Evolutionary conservation across 495 filamentous ascomycete species (phyloP).

Genomic region (Immersiella caudata): DNA sequence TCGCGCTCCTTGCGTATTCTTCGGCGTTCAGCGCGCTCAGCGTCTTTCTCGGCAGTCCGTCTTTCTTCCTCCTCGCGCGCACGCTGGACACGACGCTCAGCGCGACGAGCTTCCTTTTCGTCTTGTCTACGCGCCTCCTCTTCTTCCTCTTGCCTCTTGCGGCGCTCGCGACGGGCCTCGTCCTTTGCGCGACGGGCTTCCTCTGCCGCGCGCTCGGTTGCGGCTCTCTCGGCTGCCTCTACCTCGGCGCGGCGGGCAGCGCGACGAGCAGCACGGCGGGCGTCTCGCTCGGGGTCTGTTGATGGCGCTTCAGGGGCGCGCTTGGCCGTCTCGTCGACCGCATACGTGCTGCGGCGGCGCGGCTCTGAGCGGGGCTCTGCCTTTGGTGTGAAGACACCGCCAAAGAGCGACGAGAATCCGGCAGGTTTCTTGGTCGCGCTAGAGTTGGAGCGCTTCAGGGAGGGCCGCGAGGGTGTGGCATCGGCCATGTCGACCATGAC

Average conservation of each 20-base stretch:
- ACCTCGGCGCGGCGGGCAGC: constrained; percentile 48
- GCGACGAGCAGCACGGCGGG: constrained; percentile 55
- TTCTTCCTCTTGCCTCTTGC: constrained; percentile 47
- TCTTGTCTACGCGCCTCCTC: constrained; percentile 51
- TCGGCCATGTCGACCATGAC: constrained; percentile 42
- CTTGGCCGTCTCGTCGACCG: constrained; percentile 43
- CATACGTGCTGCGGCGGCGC: constrained; percentile 48
- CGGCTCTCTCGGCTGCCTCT: constrained; percentile 51
- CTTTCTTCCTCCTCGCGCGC: constrained; percentile 49
- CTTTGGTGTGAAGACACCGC: constrained; percentile 44
- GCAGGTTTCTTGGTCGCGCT: constrained; percentile 39
- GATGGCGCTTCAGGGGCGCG: constrained; percentile 33
- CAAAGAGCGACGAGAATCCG: constrained; percentile 47
- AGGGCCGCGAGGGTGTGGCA: constrained; percentile 36
- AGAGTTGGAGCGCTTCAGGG: constrained; percentile 47
- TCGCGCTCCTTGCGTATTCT: constrained; percentile 47
- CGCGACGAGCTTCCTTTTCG: constrained; percentile 56
- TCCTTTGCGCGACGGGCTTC: constrained; percentile 50
- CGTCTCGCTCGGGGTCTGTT: constrained; percentile 56
- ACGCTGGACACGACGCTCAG: constrained; percentile 52
- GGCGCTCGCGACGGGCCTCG: constrained; percentile 49
- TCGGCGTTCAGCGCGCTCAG: constrained; percentile 48
- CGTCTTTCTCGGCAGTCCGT: constrained; percentile 45
- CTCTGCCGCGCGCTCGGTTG: constrained; percentile 51
- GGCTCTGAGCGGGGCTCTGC: constrained; percentile 40